These are phyloP conservation scores for Tricholoma sp. DNA, from an alignment of 768 basidiomycete genomes.

Conservation along the genomic window DNA sequence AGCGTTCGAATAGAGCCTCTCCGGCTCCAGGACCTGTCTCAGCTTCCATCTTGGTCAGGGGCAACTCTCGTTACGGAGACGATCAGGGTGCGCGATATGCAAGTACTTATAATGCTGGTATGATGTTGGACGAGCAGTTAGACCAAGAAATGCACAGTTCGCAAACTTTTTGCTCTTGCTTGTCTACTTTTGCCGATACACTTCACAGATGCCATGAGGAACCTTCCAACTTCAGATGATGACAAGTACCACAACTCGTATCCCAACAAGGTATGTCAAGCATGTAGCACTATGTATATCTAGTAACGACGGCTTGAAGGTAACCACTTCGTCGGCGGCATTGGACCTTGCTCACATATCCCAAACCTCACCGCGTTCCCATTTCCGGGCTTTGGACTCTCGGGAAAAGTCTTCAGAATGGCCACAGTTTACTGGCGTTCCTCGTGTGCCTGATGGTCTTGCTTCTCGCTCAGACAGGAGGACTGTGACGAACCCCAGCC, in stretches of 20 bases:
- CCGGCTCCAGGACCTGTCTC: constrained; percentile 49
- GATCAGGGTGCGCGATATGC: constrained; percentile 58
- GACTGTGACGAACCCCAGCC: constrained; percentile 67
- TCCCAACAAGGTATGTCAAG: constrained; percentile 51
- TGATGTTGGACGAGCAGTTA: constrained; percentile 90
- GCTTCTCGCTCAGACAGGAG: constrained; percentile 58
- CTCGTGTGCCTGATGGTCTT: constrained; percentile 57
- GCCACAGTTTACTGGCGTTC: constrained; percentile 77
- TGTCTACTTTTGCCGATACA: neutral
- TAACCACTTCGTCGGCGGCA: constrained; percentile 87
- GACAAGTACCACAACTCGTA: constrained; percentile 74
- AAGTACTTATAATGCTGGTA: constrained; percentile 71
- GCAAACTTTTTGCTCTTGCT: constrained; percentile 22
- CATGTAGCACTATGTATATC: neutral
- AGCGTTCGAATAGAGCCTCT: constrained; percentile 51
- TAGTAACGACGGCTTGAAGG: constrained; percentile 30
- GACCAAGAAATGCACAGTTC: constrained; percentile 93
- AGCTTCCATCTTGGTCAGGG: constrained; percentile 49
- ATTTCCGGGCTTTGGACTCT: constrained; percentile 52
- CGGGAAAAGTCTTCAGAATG: constrained; percentile 84
- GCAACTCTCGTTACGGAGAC: constrained; percentile 46
- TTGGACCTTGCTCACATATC: constrained; percentile 88
- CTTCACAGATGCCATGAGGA: constrained; percentile 75
- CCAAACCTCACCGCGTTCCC: constrained; percentile 68
- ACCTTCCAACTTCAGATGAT: constrained; percentile 83